Conservation (phyloP, 192 early-diverging fungal species). For the Coemansia asiatica region DNA sequence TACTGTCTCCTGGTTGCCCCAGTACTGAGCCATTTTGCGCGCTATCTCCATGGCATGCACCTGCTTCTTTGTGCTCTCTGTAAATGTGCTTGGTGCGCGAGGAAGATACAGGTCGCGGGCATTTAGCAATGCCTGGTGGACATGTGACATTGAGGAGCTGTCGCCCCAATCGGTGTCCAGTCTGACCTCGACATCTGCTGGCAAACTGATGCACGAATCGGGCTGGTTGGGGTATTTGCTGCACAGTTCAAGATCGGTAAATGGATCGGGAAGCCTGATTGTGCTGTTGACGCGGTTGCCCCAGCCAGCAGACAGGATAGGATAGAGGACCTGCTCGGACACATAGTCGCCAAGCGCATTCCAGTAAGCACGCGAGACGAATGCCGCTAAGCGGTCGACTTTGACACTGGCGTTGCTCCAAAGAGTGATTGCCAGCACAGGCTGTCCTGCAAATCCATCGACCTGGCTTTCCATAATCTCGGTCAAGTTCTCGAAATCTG, state of each 20-base stretch:
- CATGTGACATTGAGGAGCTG: constrained; percentile 9
- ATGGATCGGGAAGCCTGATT: constrained; percentile 44
- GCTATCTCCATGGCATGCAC: constrained; percentile 54
- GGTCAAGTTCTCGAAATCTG: constrained; percentile 23
- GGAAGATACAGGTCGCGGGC: constrained; percentile 23
- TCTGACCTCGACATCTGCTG: constrained; percentile 28
- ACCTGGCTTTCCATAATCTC: constrained; percentile 45
- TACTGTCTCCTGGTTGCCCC: constrained; percentile 44
- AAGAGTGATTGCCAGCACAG: constrained; percentile 40
- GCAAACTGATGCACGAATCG: constrained; percentile 10
- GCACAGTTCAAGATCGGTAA: constrained; percentile 14
- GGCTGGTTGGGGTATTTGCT: constrained; percentile 3
- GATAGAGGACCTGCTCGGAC: constrained; percentile 48
- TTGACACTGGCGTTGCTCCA: constrained; percentile 48
- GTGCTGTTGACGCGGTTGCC: constrained; percentile 15
- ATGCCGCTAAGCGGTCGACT: constrained; percentile 40
- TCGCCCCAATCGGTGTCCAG: constrained; percentile 18
- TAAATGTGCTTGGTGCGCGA: constrained; percentile 40
- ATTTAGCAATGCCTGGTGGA: constrained; percentile 28
- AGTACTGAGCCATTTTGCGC: constrained; percentile 55
- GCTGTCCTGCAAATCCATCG: constrained; percentile 39
- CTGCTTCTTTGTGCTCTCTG: constrained; percentile 46
- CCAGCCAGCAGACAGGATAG: constrained; percentile 45
- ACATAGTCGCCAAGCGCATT: constrained; percentile 55
- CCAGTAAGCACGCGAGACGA: constrained; percentile 53